A percentile compares a stretch with the other conserved stretches of the same genome.
phyloP scores from a whole-genome alignment of 2,329 filamentous ascomycete species.

The Neonectria magnoliae region DNA sequence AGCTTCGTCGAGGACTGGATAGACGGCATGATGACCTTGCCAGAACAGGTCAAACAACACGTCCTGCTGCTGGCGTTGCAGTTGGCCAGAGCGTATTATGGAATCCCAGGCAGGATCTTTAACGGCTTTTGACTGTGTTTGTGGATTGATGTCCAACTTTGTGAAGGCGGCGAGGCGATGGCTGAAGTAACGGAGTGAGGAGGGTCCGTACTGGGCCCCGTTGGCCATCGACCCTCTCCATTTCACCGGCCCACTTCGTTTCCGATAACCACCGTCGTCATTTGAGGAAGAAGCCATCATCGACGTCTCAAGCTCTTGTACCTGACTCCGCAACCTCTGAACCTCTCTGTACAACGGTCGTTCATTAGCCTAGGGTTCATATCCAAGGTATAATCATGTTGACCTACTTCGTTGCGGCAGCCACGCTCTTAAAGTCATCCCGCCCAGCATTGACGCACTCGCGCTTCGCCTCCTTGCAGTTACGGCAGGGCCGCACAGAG shows the following conservation, averaged over 20 bases:
- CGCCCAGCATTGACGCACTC: constrained; percentile 38
- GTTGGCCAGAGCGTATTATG: constrained; percentile 12
- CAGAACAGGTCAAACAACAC: constrained; percentile 59
- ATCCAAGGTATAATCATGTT: not conserved
- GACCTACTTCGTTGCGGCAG: constrained; percentile 37
- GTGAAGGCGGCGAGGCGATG: constrained; percentile 35
- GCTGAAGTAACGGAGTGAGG: constrained; percentile 36
- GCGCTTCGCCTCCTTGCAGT: constrained; percentile 38
- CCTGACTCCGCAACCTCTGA: constrained; percentile 33
- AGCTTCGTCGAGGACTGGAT: constrained; percentile 47
- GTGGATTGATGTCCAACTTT: constrained; percentile 13
- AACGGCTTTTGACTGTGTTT: not conserved
- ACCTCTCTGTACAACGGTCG: constrained; percentile 30
- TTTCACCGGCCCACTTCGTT: not conserved
- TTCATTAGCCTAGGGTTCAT: constrained; percentile 15
- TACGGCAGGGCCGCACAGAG: constrained; percentile 40
- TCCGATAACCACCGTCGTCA: not conserved
- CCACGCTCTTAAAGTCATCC: constrained; percentile 41
- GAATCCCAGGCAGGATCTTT: not conserved
- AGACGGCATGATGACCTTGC: constrained; percentile 55
- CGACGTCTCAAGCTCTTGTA: constrained; percentile 35
- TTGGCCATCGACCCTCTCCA: constrained; percentile 24
- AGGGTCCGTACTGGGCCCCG: constrained; percentile 35
- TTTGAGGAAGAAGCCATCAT: constrained; percentile 11
- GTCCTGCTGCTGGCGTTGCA: constrained; percentile 57